A percentile compares a stretch with the other conserved stretches of the same genome.
Conservation (phyloP, 768 basidiomycete genomes). For the Auriscalpium orientale region DNA sequence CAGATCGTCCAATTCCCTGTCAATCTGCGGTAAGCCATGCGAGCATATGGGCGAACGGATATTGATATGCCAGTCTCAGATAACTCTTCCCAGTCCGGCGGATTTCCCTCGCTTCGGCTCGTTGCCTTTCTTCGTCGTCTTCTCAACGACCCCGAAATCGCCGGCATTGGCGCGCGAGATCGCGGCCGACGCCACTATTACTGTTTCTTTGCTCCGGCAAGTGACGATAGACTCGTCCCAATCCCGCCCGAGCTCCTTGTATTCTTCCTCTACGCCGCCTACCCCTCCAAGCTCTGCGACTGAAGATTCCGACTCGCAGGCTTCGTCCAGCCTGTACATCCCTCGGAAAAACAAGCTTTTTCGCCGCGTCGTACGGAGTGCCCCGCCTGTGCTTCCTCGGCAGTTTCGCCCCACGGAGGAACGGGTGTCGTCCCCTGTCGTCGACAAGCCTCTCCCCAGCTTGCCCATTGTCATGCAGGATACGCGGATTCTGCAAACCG, state of each 20-base stretch:
- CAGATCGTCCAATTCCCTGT: constrained; percentile 57
- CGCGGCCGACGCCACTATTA: constrained; percentile 61
- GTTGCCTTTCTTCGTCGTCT: constrained; percentile 70
- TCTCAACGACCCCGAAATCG: constrained; percentile 56
- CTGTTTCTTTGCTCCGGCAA: constrained; percentile 57
- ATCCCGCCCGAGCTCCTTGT: constrained; percentile 30
- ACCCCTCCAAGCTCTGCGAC: constrained; percentile 32
- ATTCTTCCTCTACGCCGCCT: constrained; percentile 27
- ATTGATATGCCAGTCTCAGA: constrained; percentile 25
- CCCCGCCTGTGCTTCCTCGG: constrained; percentile 12
- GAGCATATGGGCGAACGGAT: too few relatives aligned
- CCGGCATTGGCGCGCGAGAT: constrained; percentile 52
- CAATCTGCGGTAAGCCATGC: constrained; percentile 51
- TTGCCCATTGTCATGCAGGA: constrained; percentile 26
- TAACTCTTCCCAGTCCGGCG: constrained; percentile 55
- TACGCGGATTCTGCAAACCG: constrained; percentile 38
- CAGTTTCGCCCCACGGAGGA: constrained; percentile 10
- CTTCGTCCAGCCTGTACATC: constrained; percentile 8
- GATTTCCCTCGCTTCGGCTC: constrained; percentile 53
- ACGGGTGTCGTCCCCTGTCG: not conserved
- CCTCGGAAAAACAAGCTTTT: constrained; percentile 20
- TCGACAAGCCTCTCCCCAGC: constrained; percentile 22
- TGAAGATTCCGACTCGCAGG: constrained; percentile 32
- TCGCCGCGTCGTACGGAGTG: constrained; percentile 24
- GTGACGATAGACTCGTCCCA: constrained; percentile 43